Evolutionary conservation across 83 land plant species (phyloP).

Genomic region (Picea mariana): DNA sequence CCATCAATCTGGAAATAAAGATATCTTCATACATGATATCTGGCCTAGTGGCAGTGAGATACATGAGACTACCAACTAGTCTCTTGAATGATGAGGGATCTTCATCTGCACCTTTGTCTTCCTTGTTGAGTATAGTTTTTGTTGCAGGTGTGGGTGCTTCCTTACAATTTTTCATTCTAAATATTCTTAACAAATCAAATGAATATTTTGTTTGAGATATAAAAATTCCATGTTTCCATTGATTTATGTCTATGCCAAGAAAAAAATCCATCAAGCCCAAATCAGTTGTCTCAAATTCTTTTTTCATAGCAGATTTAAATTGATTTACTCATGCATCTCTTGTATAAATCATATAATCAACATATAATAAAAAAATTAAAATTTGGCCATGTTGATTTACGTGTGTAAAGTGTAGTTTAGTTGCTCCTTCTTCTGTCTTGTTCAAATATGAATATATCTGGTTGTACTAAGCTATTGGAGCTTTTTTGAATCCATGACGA

Average conservation of each 20-base stretch:
- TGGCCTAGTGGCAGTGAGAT: not conserved
- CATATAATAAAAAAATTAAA: not conserved
- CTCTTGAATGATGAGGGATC: slow-evolving; percentile 9
- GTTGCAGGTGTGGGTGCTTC: not conserved
- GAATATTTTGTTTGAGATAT: not conserved
- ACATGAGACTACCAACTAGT: slow-evolving; percentile 18
- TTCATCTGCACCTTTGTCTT: not conserved
- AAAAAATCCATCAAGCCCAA: no score
- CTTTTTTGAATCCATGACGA: not conserved
- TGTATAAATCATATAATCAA: no score
- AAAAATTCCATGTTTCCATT: not conserved
- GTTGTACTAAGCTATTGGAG: not conserved
- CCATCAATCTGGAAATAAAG: slow-evolving; percentile 14
- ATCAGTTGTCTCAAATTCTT: no score
- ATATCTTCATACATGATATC: not conserved
- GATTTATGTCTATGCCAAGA: no score
- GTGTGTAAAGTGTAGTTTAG: not conserved
- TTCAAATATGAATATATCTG: not conserved
- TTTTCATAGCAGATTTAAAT: no score
- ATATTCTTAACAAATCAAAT: no score
- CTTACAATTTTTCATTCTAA: not conserved
- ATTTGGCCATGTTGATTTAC: not conserved
- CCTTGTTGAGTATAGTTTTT: not conserved
- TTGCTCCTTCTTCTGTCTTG: no score
- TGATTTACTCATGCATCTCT: no score